These are phyloP conservation scores for Saccharomyces hybrid DNA, from an alignment of 1,139 yeast species.

Conservation along the genomic window DNA sequence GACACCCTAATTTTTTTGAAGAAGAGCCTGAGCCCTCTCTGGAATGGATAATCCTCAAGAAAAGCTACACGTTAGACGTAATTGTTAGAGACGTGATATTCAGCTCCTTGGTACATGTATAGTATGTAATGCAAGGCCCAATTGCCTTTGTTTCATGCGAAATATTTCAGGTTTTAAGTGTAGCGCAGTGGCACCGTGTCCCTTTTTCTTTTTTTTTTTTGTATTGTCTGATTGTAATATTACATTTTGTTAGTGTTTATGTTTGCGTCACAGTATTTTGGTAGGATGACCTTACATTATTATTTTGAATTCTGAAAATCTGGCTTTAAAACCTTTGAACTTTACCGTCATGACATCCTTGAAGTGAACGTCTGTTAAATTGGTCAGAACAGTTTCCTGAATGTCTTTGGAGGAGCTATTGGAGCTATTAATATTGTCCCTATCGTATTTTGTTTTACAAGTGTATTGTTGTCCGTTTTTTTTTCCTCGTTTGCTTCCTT, in stretches of 20 bases:
- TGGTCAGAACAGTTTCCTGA: background rate
- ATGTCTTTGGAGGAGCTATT: background rate
- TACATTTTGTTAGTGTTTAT: background rate
- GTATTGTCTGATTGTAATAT: background rate
- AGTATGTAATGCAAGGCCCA: too few species aligned
- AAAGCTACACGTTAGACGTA: too few species aligned
- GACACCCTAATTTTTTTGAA: too few species aligned
- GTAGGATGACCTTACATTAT: background rate
- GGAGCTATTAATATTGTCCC: background rate
- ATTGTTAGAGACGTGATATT: slow-evolving; percentile 32
- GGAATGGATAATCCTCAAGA: too few species aligned
- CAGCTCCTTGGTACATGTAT: slow-evolving; percentile 11
- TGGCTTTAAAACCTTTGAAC: background rate
- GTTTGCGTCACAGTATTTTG: background rate
- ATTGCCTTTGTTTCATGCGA: too few species aligned
- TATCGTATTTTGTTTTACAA: background rate
- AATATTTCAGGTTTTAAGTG: too few species aligned
- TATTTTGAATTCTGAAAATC: background rate
- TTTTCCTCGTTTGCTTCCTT: background rate
- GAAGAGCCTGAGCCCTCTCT: too few species aligned
- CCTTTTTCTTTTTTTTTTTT: background rate
- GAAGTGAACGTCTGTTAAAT: background rate
- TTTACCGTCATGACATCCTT: background rate
- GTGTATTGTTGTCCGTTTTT: background rate
- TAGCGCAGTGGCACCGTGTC: too few species aligned